Base-by-base conservation (phyloP, 2,329 filamentous ascomycete species). In the Cladophialophora immunda region DNA sequence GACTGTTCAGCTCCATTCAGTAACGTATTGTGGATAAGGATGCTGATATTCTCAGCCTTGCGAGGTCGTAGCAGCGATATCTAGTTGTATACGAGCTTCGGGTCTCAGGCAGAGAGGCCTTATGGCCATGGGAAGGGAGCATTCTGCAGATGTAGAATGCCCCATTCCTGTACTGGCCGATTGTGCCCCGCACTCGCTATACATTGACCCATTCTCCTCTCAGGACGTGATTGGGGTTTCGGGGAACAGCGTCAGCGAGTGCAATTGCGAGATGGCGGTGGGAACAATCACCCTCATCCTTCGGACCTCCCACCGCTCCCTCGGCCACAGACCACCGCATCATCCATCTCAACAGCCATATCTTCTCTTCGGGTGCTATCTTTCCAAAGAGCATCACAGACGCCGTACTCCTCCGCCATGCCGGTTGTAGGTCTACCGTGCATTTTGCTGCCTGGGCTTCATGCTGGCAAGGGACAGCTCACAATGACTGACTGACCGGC, bases 41-140 rank as follows among this genome's bases (percentile, higher is more conserved):
- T 67, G 57, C 64, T 62, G 60, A 69, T 15, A 54, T 54, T 38
- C 54, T 66, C 67, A 69, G 67, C 67, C 67, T 69, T 62, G 67
- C 53, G 32, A 34, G 25, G 9, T 19, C 32, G 29, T 22, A 34
- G 17, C 30, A 27, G 19, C n/a, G 1, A 8, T 11, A 13, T n/a
- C 55, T 38, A 58, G 29, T 19, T 58, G 17, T 34, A 58, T 58
- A 58, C 55, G n/a, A 41, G 4, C 17, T 58, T 30, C 17, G 32
- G 19, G 32, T 29, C 22, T n/a, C 27, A 34, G 30, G 36, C 2
- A 55, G 56, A 27, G 56, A 27, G 53, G 61, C 22, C 32, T 45
- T 45, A 53, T 58, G 50, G 36, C 41, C 27, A n/a, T 17, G 13
- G 17, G 29, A 34, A 27, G 13, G 59, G 47, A 27, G 29, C 38